A percentile compares a stretch with the other conserved stretches of the same genome.
phyloP scores from a whole-genome alignment of 495 filamentous ascomycete genomes.

The Penicillium cinerascens region DNA sequence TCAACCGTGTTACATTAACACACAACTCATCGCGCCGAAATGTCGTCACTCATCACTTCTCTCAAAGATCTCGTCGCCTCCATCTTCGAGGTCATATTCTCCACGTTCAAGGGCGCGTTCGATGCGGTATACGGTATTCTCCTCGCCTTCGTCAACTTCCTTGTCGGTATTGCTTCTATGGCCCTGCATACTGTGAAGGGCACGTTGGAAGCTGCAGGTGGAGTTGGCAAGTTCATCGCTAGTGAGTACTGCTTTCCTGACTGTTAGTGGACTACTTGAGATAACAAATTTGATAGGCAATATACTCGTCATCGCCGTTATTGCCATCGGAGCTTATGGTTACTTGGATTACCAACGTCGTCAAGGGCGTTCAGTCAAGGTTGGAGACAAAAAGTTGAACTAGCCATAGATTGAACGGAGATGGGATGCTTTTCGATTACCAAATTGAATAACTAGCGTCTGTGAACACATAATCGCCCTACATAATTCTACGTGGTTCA shows the following conservation, averaged over 20 bases:
- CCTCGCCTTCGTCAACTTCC: conserved; percentile 1
- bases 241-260: conserved; percentile 1
- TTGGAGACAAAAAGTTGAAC: conserved; percentile 13
- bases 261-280: not conserved
- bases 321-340: conserved; percentile 10
- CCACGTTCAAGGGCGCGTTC: conserved; percentile 5
- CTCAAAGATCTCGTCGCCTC: conserved; percentile 18
- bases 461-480: no score
- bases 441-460: no score
- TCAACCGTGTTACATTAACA: no score
- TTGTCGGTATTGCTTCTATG: conserved; percentile 6
- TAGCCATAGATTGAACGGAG: not conserved
- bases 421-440: no score
- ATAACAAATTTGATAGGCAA: conserved; percentile 12
- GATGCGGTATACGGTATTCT: conserved; percentile 2
- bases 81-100: conserved; percentile 18
- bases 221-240: conserved; percentile 11
- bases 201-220: conserved; percentile 11
- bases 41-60: conserved; percentile 18
- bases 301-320: conserved; percentile 11
- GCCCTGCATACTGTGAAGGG: not conserved
- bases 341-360: conserved; percentile 14
- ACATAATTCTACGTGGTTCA: no score
- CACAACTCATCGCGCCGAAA: not conserved
- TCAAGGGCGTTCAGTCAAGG: conserved; percentile 7